phyloP scores from a whole-genome alignment of 1,284 basidiomycete species.

The Sutorius eximius region DNA sequence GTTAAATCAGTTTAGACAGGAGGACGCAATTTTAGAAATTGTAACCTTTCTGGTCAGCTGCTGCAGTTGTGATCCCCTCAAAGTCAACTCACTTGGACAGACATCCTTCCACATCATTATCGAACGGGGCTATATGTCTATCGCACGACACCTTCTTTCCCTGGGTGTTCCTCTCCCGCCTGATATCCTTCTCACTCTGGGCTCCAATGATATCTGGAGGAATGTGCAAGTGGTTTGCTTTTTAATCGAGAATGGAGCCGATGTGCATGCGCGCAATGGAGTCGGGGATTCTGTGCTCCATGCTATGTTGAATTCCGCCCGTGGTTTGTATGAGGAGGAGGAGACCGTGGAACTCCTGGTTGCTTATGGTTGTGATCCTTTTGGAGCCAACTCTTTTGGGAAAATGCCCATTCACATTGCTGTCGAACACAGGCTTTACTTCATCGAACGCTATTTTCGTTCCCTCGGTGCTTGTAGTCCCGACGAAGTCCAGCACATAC shows the following conservation, averaged over 20 bases:
- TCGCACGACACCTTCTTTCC: background rate
- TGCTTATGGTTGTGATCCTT: background rate
- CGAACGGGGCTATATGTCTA: background rate
- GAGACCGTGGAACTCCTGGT: background rate
- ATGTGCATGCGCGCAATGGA: background rate
- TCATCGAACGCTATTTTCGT: background rate
- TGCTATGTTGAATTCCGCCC: background rate
- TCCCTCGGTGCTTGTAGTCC: background rate
- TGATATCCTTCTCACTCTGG: background rate
- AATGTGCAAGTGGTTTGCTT: background rate
- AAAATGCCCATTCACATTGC: background rate
- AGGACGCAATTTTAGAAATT: background rate
- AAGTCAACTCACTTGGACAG: background rate
- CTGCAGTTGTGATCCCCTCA: background rate
- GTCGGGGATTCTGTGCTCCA: background rate
- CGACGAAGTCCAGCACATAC: background rate
- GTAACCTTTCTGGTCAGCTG: background rate
- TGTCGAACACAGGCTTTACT: background rate
- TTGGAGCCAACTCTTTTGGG: background rate
- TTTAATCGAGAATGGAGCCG: background rate
- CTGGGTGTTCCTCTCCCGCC: background rate
- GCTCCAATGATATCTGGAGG: background rate
- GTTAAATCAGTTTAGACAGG: background rate
- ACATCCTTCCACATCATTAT: background rate
- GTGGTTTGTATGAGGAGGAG: background rate